Evolutionary conservation across 331 rosid species (phyloP), one percentile per base, ranked within the genome.

Genomic region (Saraca asoca): DNA sequence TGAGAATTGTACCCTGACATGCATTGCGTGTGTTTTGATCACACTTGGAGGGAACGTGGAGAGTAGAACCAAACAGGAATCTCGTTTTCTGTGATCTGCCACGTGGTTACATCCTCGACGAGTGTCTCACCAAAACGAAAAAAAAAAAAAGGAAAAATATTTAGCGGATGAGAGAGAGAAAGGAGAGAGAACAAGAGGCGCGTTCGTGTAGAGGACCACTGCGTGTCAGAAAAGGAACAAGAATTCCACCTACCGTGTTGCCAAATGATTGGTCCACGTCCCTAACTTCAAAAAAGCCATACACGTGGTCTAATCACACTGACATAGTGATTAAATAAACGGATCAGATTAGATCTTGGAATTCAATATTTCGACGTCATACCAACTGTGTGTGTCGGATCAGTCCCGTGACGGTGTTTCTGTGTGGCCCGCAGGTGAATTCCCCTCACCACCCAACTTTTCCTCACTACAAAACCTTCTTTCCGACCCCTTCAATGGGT

Each of bases 301-400:
- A 52, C 73, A 87, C 90, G 93, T 90, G 92, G 76, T 65, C 10
- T 2, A 57, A 62, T 51, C 5, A 3, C 2, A 2, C 13, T 11
- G 2, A 0, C 15, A 13, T 52, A 2, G 38, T 3, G 45, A 46
- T 35, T 0, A 0, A 59, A 69, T 75, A 57, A 74, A 85, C 80
- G 95, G 89, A n/a, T 0, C 0, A 33, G 87, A 83, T 90, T 12
- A 34, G 0, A 37, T 74, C 17, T 69, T 19, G 29, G 66, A 16
- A 18, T 70, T 81, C 80, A 70, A 81, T 66, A 42, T 59, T 66
- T 82, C 75, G 75, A 84, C 91, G 94, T 87, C 94, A 89, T 74
- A 76, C 85, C 91, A 89, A 75, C 91, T 89, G 88, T 78, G 70
- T 34, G 45, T 81, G 85, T 83, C 77, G 80, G 79, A 72, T 80